Evolutionary conservation across 1,284 basidiomycete species (phyloP).

Genomic region (Paramarasmius palmivorus): DNA sequence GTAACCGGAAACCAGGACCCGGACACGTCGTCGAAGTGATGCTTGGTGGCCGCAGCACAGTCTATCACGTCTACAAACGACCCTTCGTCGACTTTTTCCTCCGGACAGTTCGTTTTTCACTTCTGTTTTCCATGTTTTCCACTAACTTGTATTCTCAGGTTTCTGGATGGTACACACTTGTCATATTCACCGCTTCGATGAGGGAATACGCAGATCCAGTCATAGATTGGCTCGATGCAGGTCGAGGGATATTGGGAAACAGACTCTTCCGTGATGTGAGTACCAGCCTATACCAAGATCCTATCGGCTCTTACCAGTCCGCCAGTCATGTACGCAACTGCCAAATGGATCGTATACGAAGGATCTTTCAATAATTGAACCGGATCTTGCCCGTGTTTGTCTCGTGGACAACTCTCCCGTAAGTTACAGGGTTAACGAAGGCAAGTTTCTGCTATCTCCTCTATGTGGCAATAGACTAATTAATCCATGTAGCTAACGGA

Average conservation of each 20-base stretch:
- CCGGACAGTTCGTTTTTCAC: slow-evolving; percentile 69
- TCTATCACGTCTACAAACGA: slow-evolving; percentile 98
- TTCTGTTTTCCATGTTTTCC: not conserved
- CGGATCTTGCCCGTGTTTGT: slow-evolving; percentile 89
- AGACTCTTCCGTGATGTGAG: slow-evolving; percentile 91
- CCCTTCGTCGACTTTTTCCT: slow-evolving; percentile 97
- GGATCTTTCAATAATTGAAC: slow-evolving; percentile 85
- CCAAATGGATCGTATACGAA: slow-evolving; percentile 95
- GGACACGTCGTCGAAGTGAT: slow-evolving; percentile 97
- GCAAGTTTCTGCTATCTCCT: slow-evolving; percentile 48
- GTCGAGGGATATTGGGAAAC: slow-evolving; percentile 85
- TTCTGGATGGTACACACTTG: slow-evolving; percentile 97
- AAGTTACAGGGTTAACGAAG: slow-evolving; percentile 91
- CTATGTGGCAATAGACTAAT: slow-evolving; percentile 1
- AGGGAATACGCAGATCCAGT: slow-evolving; percentile 99
- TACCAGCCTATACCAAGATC: slow-evolving; percentile 11
- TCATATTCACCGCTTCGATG: slow-evolving; percentile 98
- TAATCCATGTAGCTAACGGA: slow-evolving; percentile 74
- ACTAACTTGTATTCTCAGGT: slow-evolving; percentile 55
- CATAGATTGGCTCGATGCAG: slow-evolving; percentile 98
- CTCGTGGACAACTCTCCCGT: slow-evolving; percentile 96
- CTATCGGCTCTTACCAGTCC: not conserved
- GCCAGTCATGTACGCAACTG: slow-evolving; percentile 86
- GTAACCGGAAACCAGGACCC: slow-evolving; percentile 64
- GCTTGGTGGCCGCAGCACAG: slow-evolving; percentile 83